phyloP scores from a whole-genome alignment of 305 asterid genomes.

The Fraxinus angustifolia region DNA sequence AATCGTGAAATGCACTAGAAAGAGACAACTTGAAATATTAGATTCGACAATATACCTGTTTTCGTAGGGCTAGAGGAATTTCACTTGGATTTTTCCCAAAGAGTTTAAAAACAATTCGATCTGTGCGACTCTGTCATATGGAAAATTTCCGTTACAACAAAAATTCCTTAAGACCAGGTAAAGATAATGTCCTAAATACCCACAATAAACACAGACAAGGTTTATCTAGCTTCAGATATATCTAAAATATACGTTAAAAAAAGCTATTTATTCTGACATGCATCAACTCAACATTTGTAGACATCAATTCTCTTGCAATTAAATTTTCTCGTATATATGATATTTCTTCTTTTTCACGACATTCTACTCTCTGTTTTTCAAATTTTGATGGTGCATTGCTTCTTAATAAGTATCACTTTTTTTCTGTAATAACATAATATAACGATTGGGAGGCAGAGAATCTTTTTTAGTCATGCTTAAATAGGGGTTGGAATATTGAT shows the following conservation, averaged over 20 bases:
- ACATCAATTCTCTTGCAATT: neutral
- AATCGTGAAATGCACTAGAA: slow-evolving; percentile 22
- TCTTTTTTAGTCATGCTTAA: neutral
- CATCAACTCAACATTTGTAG: neutral
- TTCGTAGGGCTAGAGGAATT: slow-evolving; percentile 67
- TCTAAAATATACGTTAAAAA: neutral
- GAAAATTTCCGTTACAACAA: slow-evolving; percentile 12
- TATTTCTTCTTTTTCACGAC: neutral
- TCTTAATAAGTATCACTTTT: neutral
- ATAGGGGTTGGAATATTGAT: neutral
- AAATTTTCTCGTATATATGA: neutral
- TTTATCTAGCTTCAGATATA: neutral
- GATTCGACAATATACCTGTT: slow-evolving; percentile 56
- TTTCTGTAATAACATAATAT: neutral
- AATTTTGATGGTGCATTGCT: neutral
- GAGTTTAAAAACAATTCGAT: slow-evolving; percentile 91
- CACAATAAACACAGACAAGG: neutral
- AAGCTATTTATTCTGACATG: neutral
- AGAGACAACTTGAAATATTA: slow-evolving; percentile 1
- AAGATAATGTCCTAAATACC: neutral
- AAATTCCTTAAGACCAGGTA: neutral
- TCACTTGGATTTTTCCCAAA: slow-evolving; percentile 94
- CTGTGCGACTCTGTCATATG: slow-evolving; percentile 73
- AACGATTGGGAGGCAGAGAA: neutral
- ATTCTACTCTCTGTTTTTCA: neutral